phyloP scores from a whole-genome alignment of 2,329 filamentous ascomycete genomes.

The Fusarium sp. region DNA sequence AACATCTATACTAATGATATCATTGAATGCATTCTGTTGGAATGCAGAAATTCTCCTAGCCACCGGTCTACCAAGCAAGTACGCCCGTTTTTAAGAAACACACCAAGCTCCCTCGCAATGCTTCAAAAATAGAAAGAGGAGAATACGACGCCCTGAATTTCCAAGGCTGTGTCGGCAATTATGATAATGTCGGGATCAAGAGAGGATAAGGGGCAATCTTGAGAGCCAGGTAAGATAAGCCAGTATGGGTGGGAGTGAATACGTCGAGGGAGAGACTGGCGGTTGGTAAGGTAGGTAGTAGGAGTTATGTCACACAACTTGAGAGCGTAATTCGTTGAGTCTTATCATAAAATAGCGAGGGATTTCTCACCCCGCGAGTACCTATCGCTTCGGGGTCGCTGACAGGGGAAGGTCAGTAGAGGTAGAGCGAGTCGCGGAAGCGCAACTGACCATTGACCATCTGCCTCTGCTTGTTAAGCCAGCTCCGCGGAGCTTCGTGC shows the following conservation, averaged over 20 bases:
- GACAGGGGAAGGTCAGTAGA: constrained; percentile 54
- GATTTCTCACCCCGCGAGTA: constrained; percentile 50
- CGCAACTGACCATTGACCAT: constrained; percentile 69
- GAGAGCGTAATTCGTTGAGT: constrained; percentile 13
- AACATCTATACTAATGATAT: constrained; percentile 28
- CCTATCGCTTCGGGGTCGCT: constrained; percentile 60
- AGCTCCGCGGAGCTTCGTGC: constrained; percentile 80
- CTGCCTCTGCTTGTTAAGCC: constrained; percentile 84
- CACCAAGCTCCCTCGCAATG: constrained; percentile 45
- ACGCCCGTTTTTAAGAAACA: constrained; percentile 37
- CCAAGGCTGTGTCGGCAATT: constrained; percentile 13
- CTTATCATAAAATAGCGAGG: constrained; percentile 21
- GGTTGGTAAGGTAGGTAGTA: constrained; percentile 1
- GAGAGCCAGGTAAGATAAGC: constrained; percentile 8
- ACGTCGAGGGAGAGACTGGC: constrained; percentile 21
- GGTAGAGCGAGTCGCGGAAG: constrained; percentile 56
- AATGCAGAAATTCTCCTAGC: constrained; percentile 19
- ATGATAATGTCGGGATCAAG: constrained; percentile 17
- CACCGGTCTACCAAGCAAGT: constrained; percentile 37
- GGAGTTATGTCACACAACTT: constrained; percentile 11
- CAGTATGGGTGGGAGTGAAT: constrained; percentile 4
- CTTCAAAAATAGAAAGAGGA: constrained; percentile 29
- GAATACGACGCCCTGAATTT: constrained; percentile 2
- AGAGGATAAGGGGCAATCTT: constrained; percentile 7
- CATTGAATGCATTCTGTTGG: constrained; percentile 9